Evolutionary conservation across 805 yeast species (phyloP).

Genomic region (Kuraishia piskuri): DNA sequence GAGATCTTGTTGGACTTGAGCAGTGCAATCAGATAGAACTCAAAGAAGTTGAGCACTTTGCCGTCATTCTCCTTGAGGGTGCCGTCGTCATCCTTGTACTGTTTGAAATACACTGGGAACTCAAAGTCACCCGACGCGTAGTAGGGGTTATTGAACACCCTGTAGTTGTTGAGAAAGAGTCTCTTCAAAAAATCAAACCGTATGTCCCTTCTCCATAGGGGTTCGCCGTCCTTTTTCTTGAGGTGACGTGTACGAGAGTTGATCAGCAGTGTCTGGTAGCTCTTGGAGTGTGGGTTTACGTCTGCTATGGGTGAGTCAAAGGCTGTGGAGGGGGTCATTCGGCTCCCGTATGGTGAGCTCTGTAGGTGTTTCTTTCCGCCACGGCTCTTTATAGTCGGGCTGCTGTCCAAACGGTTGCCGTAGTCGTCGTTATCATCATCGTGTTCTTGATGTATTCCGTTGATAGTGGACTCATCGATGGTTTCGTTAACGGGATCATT

Average conservation of each 20-base stretch:
- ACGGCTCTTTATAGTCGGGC: too few species aligned
- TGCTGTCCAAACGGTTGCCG: too few species aligned
- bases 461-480: too few species aligned
- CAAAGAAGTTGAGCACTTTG: conserved; percentile 65
- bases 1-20: conserved; percentile 81
- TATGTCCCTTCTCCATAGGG: conserved; percentile 81
- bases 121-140: conserved; percentile 25
- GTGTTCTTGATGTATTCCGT: background rate
- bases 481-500: background rate
- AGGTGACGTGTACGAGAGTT: conserved; percentile 41
- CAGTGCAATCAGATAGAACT: conserved; percentile 72
- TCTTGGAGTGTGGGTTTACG: conserved; percentile 6
- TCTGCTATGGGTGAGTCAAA: background rate
- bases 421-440: background rate
- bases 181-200: conserved; percentile 69
- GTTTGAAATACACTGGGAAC: conserved; percentile 24
- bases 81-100: conserved; percentile 16
- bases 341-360: background rate
- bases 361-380: background rate
- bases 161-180: conserved; percentile 53
- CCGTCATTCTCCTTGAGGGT: conserved; percentile 17
- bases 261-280: conserved; percentile 18
- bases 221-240: conserved; percentile 88
- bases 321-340: background rate
- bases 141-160: conserved; percentile 62